Conservation (phyloP, 306 rosid species). For the Gillenia trifoliata region DNA sequence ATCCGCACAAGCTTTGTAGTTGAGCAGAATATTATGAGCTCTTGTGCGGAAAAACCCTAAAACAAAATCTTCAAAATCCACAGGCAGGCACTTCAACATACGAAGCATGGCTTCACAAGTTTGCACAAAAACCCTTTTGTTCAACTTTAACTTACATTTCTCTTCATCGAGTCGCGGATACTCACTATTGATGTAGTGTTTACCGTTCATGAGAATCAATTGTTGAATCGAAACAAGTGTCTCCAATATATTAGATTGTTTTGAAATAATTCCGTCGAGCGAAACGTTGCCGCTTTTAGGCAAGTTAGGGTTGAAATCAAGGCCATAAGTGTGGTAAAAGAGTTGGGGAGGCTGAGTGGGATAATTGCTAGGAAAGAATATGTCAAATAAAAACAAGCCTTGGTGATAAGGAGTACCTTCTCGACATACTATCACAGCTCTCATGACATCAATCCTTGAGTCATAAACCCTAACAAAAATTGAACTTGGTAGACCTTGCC, state of each 20-base stretch:
- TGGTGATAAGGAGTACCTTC: conserved; percentile 11
- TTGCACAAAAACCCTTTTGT: conserved; percentile 3
- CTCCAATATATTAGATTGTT: background rate
- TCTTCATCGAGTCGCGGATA: background rate
- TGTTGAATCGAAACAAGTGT: conserved; percentile 10
- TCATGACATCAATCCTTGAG: conserved; percentile 21
- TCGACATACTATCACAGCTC: conserved; percentile 25
- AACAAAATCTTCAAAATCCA: conserved; percentile 21
- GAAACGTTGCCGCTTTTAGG: background rate
- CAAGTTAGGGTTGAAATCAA: background rate
- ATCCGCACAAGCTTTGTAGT: conserved; percentile 16
- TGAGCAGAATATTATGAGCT: conserved; percentile 27
- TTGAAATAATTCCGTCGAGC: background rate
- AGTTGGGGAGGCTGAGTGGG: conserved; percentile 13
- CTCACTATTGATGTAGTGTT: no score
- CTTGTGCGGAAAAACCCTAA: conserved; percentile 19
- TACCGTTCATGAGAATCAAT: background rate
- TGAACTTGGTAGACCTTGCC: background rate
- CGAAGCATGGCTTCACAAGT: conserved; percentile 20
- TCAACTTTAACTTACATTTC: background rate
- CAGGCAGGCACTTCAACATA: conserved; percentile 9
- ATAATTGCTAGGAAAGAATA: conserved; percentile 19
- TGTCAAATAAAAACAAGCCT: conserved; percentile 37
- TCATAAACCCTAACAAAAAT: conserved; percentile 24
- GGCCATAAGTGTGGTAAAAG: conserved; percentile 11